Conservation (phyloP, 2,329 filamentous ascomycete genomes). For the Fusarium graminum region DNA sequence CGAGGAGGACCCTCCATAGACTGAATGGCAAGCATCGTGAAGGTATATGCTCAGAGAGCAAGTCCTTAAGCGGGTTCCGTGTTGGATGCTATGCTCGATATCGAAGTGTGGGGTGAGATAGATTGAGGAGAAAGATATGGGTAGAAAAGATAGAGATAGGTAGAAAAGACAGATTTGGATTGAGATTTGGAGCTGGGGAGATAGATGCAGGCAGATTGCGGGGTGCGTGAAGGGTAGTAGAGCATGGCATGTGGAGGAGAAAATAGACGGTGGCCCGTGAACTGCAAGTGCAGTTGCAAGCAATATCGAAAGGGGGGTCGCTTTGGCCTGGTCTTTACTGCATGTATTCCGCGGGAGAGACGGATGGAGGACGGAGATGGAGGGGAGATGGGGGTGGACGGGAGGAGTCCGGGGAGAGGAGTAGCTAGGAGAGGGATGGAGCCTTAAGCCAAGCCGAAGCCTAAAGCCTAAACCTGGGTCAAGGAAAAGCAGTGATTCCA, state of each 20-base stretch:
- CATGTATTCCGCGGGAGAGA: constrained; percentile 27
- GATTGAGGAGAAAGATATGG: constrained; percentile 16
- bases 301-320: constrained; percentile 26
- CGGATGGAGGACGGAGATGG: constrained; percentile 1
- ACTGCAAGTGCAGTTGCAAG: constrained; percentile 14
- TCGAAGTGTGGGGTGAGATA: constrained; percentile 39
- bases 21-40: constrained; percentile 66
- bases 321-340: constrained; percentile 18
- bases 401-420: constrained; percentile 16
- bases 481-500: constrained; percentile 30
- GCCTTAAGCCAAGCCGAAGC: constrained; percentile 20
- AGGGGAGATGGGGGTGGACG: constrained; percentile 13
- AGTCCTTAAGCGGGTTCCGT: constrained; percentile 27
- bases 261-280: constrained; percentile 48
- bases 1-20: constrained; percentile 63
- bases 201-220: constrained; percentile 49
- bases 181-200: constrained; percentile 49
- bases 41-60: constrained; percentile 34
- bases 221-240: constrained; percentile 48
- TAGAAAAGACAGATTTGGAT: constrained; percentile 38
- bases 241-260: constrained; percentile 48
- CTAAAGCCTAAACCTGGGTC: constrained; percentile 2
- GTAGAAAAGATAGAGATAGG: constrained; percentile 38
- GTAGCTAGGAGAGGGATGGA: constrained; percentile 10
- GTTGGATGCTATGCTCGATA: constrained; percentile 21